Conservation (phyloP, 192 early-diverging fungal genomes). For the Phlyctochytrium planicorne region DNA sequence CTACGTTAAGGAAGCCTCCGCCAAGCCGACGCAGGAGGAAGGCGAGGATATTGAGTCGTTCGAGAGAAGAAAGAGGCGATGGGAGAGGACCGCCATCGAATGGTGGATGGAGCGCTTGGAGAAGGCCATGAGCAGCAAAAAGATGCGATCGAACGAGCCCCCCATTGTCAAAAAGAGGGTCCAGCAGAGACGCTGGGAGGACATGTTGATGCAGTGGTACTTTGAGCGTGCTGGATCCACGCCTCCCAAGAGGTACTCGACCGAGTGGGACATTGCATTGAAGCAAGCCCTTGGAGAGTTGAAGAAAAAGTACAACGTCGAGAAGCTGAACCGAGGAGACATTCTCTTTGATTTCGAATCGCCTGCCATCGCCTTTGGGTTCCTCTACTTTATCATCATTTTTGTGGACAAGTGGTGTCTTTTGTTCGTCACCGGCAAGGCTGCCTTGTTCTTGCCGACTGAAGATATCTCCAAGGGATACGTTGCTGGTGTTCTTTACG, state of each 20-base stretch:
- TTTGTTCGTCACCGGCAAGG: slow-evolving; percentile 39
- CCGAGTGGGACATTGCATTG: slow-evolving; percentile 41
- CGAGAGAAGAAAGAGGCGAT: slow-evolving; percentile 20
- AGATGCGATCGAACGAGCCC: neutral
- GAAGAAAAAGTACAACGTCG: slow-evolving; percentile 45
- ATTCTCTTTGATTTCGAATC: slow-evolving; percentile 41
- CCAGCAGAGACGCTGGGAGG: slow-evolving; percentile 33
- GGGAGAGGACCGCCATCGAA: slow-evolving; percentile 41
- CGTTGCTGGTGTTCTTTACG: slow-evolving; percentile 32
- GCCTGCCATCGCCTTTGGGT: slow-evolving; percentile 42
- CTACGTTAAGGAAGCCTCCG: slow-evolving; percentile 20
- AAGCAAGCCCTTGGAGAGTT: slow-evolving; percentile 42
- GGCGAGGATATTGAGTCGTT: slow-evolving; percentile 15
- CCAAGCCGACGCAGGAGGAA: neutral
- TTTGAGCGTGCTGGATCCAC: slow-evolving; percentile 22
- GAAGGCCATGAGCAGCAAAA: slow-evolving; percentile 20
- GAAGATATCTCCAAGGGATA: slow-evolving; percentile 12
- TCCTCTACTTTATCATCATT: slow-evolving; percentile 45
- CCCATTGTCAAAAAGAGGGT: slow-evolving; percentile 32
- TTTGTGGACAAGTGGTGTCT: slow-evolving; percentile 43
- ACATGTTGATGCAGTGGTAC: slow-evolving; percentile 45
- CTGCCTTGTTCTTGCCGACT: slow-evolving; percentile 21
- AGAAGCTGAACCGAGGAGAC: slow-evolving; percentile 49
- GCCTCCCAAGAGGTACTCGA: slow-evolving; percentile 33
- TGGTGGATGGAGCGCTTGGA: slow-evolving; percentile 25